These are phyloP conservation scores for Didymella lethalis DNA, from an alignment of 2,329 filamentous ascomycete species.

Conservation along the genomic window DNA sequence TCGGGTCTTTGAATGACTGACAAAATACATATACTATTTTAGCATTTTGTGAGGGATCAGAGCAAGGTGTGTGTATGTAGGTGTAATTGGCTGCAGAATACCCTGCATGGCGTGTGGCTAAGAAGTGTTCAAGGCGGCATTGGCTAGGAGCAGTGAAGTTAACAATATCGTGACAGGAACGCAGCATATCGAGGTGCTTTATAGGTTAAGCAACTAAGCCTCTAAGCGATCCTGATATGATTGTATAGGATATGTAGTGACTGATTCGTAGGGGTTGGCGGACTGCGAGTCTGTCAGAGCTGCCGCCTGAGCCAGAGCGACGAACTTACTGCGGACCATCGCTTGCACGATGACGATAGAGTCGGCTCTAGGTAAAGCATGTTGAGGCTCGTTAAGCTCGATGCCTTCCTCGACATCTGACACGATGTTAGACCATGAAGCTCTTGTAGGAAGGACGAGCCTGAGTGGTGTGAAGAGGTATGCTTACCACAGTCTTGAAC, in stretches of 20 bases:
- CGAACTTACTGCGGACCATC: neutral
- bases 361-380: neutral
- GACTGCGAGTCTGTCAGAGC: neutral
- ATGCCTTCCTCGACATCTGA: constrained; percentile 5
- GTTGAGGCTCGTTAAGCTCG: neutral
- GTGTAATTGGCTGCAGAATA: neutral
- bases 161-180: neutral
- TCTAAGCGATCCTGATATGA: neutral
- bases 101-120: neutral
- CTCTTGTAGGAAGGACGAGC: too few species aligned
- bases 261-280: neutral
- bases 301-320: neutral
- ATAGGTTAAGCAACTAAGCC: neutral
- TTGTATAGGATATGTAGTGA: neutral
- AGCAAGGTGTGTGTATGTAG: neutral
- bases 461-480: neutral
- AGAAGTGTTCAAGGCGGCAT: neutral
- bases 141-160: neutral
- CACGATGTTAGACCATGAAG: neutral
- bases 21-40: too few species aligned
- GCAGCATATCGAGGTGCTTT: neutral
- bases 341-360: constrained; percentile 4
- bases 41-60: too few species aligned
- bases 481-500: neutral
- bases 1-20: too few species aligned